These are phyloP conservation scores for Podosphaera fusca DNA, from an alignment of 2,329 filamentous ascomycete genomes.

Conservation along the genomic window DNA sequence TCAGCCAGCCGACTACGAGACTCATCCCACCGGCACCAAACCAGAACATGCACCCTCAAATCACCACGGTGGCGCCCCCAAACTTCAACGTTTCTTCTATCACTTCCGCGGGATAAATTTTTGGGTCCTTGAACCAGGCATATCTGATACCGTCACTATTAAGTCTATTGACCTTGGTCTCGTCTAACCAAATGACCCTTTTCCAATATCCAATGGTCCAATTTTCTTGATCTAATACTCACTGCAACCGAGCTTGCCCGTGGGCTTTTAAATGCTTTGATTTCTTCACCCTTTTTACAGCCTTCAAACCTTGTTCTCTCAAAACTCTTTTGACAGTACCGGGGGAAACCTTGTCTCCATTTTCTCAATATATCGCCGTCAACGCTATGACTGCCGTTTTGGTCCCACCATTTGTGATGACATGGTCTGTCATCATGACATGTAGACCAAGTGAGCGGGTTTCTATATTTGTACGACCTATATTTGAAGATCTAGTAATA, in stretches of 20 bases:
- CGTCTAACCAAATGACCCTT: background rate
- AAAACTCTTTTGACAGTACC: background rate
- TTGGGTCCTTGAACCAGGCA: background rate
- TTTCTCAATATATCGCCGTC: no score
- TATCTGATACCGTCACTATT: background rate
- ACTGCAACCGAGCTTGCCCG: background rate
- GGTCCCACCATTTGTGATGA: no score
- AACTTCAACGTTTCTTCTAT: background rate
- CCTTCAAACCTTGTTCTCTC: background rate
- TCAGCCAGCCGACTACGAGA: background rate
- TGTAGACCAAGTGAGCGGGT: no score
- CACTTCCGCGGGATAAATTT: background rate
- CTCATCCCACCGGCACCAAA: background rate
- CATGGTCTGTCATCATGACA: no score
- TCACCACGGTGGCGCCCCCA: no score
- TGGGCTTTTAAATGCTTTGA: no score
- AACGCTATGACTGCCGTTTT: no score
- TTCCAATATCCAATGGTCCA: background rate
- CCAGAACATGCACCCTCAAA: background rate
- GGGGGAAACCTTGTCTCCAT: no score
- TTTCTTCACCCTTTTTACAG: no score
- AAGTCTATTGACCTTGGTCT: background rate
- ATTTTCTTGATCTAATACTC: background rate
- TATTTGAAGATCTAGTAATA: no score
- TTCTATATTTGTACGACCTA: no score